Evolutionary conservation across 768 basidiomycete species (phyloP).

Genomic region (Suillus alpinus): DNA sequence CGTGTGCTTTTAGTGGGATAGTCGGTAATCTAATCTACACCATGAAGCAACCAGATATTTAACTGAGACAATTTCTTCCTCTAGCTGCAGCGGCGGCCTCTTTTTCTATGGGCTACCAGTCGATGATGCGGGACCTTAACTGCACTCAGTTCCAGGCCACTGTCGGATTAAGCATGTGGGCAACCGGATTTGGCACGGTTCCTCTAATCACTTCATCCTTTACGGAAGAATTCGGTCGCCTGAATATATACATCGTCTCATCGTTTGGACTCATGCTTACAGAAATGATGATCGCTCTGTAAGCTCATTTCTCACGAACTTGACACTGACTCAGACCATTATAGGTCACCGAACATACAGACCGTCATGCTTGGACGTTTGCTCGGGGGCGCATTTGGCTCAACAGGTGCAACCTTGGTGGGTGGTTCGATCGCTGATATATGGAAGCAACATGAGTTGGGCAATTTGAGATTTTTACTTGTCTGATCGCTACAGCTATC

Average conservation of each 20-base stretch:
- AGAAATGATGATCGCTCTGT: conserved; percentile 36
- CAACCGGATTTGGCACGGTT: conserved; percentile 55
- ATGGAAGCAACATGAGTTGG: conserved; percentile 55
- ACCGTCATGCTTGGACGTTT: conserved; percentile 59
- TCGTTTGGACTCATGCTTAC: conserved; percentile 45
- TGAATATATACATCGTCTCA: conserved; percentile 52
- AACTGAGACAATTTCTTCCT: background rate
- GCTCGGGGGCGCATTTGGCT: conserved; percentile 57
- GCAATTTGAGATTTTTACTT: conserved; percentile 2
- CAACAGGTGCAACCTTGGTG: conserved; percentile 64
- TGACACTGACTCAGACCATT: background rate
- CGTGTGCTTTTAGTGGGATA: conserved; percentile 19
- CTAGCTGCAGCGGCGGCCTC: conserved; percentile 45
- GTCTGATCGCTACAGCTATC: background rate
- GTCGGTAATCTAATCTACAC: conserved; percentile 9
- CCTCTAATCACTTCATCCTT: conserved; percentile 61
- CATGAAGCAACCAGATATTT: background rate
- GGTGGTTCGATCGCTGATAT: conserved; percentile 68
- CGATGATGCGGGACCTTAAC: conserved; percentile 46
- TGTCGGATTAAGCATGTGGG: conserved; percentile 46
- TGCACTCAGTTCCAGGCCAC: conserved; percentile 43
- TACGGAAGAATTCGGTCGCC: conserved; percentile 66
- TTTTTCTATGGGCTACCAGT: conserved; percentile 50
- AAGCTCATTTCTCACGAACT: conserved; percentile 4
- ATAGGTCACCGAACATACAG: conserved; percentile 40